Evolutionary conservation across 1,284 basidiomycete species (phyloP).

Genomic region (Apiotrichum mycotoxinovorans): DNA sequence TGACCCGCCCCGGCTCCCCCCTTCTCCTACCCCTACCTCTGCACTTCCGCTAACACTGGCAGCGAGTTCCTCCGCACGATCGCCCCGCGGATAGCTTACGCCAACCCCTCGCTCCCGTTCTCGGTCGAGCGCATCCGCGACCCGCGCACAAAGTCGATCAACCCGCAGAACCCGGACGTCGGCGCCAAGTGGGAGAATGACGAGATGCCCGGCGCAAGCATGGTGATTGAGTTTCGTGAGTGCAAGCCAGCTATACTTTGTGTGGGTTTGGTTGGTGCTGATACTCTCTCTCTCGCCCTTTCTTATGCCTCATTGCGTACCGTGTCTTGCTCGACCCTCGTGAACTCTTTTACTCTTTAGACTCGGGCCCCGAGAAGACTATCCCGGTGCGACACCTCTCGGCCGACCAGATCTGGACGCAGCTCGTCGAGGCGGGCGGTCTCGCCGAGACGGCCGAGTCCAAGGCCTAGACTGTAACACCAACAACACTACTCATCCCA

Average conservation of each 20-base stretch:
- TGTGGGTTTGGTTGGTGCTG: background rate
- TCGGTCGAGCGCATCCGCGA: slow-evolving; percentile 28
- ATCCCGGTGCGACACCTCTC: slow-evolving; percentile 26
- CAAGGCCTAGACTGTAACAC: background rate
- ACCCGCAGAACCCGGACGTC: slow-evolving; percentile 24
- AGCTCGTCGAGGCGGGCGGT: slow-evolving; percentile 13
- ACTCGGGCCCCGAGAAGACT: slow-evolving; percentile 20
- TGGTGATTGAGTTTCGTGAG: slow-evolving; percentile 33
- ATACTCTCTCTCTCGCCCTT: background rate
- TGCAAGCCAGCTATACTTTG: too few species aligned
- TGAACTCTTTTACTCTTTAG: slow-evolving; percentile 6
- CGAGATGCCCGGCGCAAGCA: slow-evolving; percentile 21
- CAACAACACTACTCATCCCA: background rate
- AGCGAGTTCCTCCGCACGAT: slow-evolving; percentile 39
- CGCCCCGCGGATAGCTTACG: slow-evolving; percentile 40
- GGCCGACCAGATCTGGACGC: slow-evolving; percentile 25
- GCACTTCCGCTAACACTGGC: background rate
- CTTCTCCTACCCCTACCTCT: too few species aligned
- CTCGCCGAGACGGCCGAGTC: background rate
- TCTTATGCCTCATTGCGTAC: too few species aligned
- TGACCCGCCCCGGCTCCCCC: too few species aligned
- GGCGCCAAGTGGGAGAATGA: slow-evolving; percentile 14
- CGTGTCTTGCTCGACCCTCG: too few species aligned
- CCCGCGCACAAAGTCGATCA: slow-evolving; percentile 25
- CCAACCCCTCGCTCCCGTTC: slow-evolving; percentile 38